Evolutionary conservation across 805 yeast genomes (phyloP).

Genomic region (Brettanomyces nanus): DNA sequence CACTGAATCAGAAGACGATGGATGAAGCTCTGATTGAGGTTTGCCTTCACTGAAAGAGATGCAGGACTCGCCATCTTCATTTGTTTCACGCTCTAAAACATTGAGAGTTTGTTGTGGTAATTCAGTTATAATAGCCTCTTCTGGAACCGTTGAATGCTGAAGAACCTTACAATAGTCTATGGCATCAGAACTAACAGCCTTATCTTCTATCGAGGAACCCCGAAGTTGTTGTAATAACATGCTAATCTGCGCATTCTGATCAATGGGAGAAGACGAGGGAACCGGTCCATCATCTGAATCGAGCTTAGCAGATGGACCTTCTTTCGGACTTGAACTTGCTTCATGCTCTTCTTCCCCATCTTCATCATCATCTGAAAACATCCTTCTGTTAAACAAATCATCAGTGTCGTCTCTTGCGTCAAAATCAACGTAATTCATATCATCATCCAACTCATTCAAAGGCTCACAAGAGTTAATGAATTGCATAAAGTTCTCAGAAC

Average conservation of each 20-base stretch:
- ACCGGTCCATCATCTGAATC: background rate
- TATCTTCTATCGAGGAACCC: background rate
- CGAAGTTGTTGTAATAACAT: no score
- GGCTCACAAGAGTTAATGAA: conserved; percentile 20
- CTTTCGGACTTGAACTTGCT: no score
- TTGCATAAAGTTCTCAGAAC: conserved; percentile 13
- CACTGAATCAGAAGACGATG: background rate
- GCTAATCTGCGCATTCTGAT: background rate
- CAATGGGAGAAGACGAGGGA: background rate
- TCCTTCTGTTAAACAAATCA: conserved; percentile 27
- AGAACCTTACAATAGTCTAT: background rate
- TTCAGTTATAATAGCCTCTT: background rate
- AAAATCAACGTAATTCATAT: conserved; percentile 25
- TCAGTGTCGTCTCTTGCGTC: conserved; percentile 31
- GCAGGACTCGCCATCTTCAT: background rate
- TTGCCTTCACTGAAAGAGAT: background rate
- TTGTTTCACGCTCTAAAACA: background rate
- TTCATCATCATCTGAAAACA: conserved; percentile 20
- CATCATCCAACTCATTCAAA: conserved; percentile 22
- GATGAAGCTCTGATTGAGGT: background rate
- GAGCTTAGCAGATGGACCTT: background rate
- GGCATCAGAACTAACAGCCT: background rate
- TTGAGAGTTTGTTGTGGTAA: background rate
- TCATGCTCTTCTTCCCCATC: conserved; percentile 3
- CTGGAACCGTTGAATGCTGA: background rate